Evolutionary conservation across 441 rosid species (phyloP), one percentile per base, ranked within the genome.

Genomic region (Erodium texanum): DNA sequence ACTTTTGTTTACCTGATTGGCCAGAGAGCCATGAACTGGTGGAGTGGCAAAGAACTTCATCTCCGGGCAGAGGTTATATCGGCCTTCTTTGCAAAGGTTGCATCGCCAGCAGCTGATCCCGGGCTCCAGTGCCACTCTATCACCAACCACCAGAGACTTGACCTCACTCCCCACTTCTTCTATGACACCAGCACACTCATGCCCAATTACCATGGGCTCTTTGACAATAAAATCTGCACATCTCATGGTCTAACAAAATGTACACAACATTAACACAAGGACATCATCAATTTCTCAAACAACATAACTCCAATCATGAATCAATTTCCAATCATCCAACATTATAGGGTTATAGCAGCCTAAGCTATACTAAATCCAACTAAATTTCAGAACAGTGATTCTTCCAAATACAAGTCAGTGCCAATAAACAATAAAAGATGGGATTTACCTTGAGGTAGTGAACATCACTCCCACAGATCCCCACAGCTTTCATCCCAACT

Each of bases 381-480:
- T 5, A 16, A 54, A 54, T 5, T 8, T 38, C 45, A 38, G 0
- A 41, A 41, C 3, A 56, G 62, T 18, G 62, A 56, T 18, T 45
- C 34, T 29, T 29, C 34, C 34, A 0, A 29, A 29, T 29, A 29
- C 34, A 29, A 29, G 34, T 29, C 34, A 29, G 34, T 29, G 34
- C 6, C 34, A 29, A 29, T 29, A 29, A 29, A 29, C 34, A 29
- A 7, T 29, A 29, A 7, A 29, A 29, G 34, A 29, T 29, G 34
- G 34, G 34, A 29, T 29, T 29, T 72, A 89, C 97, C 97, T 91
- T 94, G 72, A 91, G 90, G 70, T 75, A 86, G 68, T 89, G 97
- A 81, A 94, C 99, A 85, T 94, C 97, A 78, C 99, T 94, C 75
- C 96, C 94, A 68, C 96, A 88, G 19, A 91, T 86, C 27, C 97